Evolutionary conservation across 148 eudicot species (phyloP).

Genomic region (Salicornia ramosissima): DNA sequence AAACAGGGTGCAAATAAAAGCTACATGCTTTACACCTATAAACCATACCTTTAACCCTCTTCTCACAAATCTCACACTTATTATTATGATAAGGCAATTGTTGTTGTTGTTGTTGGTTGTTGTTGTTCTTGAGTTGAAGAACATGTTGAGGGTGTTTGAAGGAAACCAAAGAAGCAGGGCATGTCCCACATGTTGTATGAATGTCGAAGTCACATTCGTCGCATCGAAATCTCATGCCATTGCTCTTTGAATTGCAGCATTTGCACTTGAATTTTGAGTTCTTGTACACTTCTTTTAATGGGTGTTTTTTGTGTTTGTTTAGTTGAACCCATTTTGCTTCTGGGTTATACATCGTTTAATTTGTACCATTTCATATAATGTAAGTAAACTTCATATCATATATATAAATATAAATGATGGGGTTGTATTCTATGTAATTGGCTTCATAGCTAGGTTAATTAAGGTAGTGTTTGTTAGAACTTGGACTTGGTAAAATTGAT

Average conservation of each 20-base stretch:
- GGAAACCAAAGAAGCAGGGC: not conserved
- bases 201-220: constrained; percentile 16
- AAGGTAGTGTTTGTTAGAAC: too few relatives aligned
- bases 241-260: constrained; percentile 13
- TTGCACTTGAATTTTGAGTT: constrained; percentile 22
- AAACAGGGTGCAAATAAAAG: constrained; percentile 21
- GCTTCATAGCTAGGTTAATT: too few relatives aligned
- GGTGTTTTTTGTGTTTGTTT: constrained; percentile 16
- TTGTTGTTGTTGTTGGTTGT: too few relatives aligned
- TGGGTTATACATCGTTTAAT: not conserved
- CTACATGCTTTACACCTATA: constrained; percentile 21
- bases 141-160: constrained; percentile 20
- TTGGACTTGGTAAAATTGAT: too few relatives aligned
- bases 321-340: constrained; percentile 14
- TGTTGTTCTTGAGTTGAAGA: not conserved
- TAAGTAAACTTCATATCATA: too few relatives aligned
- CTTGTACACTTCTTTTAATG: constrained; percentile 24
- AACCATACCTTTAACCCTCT: constrained; percentile 14
- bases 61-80: constrained; percentile 17
- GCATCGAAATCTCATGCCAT: constrained; percentile 12
- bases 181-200: constrained; percentile 12
- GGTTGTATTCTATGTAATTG: too few relatives aligned
- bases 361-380: too few relatives aligned
- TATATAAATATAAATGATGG: too few relatives aligned
- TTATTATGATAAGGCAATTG: not conserved